Evolutionary conservation across 2,329 filamentous ascomycete species (phyloP).

Genomic region (Cladosporium phlei): DNA sequence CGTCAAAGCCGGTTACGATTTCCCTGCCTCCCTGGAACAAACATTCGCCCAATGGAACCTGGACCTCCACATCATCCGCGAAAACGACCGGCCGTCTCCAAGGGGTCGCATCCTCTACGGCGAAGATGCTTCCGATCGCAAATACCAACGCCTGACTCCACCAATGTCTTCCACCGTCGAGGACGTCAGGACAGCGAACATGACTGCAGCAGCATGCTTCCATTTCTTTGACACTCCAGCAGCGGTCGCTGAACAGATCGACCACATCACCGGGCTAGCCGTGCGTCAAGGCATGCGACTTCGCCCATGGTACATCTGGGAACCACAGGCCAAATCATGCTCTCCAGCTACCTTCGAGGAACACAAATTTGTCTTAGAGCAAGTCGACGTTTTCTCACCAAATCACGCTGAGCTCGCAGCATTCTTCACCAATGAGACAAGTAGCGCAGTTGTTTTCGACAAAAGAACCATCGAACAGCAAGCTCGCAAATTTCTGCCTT

Average conservation of each 20-base stretch:
- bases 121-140: constrained; percentile 2
- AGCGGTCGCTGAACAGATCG: constrained; percentile 15
- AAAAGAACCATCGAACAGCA: constrained; percentile 17
- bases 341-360: constrained; percentile 16
- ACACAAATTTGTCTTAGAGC: constrained; percentile 15
- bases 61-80: constrained; percentile 16
- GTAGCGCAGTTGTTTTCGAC: constrained; percentile 13
- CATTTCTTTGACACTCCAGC: constrained; percentile 26
- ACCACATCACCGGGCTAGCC: constrained; percentile 10
- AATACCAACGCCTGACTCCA: constrained; percentile 22
- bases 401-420: constrained; percentile 26
- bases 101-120: constrained; percentile 24
- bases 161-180: constrained; percentile 19
- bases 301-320: constrained; percentile 25
- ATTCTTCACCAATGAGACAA: constrained; percentile 17
- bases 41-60: constrained; percentile 21
- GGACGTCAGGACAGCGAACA: constrained; percentile 15
- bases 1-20: constrained; percentile 22
- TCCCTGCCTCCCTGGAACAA: constrained; percentile 18
- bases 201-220: constrained; percentile 16
- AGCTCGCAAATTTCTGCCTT: constrained; percentile 19
- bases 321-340: constrained; percentile 27
- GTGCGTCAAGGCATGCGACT: not conserved
- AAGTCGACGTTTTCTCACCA: constrained; percentile 27
- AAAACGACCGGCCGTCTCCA: constrained; percentile 17